Percentiles rank a stretch among this genome's conserved stretches.
These are phyloP conservation scores for Aspergillus egyptiacus DNA, from an alignment of 495 filamentous ascomycete species.

Conservation along the genomic window DNA sequence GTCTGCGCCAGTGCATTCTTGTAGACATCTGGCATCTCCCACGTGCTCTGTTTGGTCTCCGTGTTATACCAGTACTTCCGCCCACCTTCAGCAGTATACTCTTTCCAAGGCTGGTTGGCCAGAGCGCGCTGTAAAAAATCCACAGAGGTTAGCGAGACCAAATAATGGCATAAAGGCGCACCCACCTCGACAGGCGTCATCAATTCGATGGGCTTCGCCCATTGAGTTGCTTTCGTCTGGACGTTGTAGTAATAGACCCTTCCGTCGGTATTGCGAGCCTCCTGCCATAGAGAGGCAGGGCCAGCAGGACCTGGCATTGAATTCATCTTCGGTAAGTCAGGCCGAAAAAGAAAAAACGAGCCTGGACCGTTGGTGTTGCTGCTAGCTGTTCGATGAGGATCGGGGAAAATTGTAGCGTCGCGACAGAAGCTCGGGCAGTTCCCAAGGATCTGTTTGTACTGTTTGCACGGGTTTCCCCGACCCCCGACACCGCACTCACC, in stretches of 20 bases:
- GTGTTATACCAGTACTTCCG: slow-evolving; percentile 92
- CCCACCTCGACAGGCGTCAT: slow-evolving; percentile 83
- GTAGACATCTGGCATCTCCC: slow-evolving; percentile 88
- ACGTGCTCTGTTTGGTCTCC: slow-evolving; percentile 85
- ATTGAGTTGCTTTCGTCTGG: slow-evolving; percentile 82
- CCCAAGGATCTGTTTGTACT: slow-evolving; percentile 23
- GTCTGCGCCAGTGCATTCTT: slow-evolving; percentile 62
- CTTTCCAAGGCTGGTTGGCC: slow-evolving; percentile 83
- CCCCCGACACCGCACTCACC: background rate
- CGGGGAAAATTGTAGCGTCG: slow-evolving; percentile 19
- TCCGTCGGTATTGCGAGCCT: slow-evolving; percentile 77
- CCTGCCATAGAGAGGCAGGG: slow-evolving; percentile 64
- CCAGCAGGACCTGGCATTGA: slow-evolving; percentile 50
- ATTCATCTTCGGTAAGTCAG: no score
- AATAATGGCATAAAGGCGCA: slow-evolving; percentile 1
- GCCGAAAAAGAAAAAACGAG: slow-evolving; percentile 2
- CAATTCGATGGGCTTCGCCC: slow-evolving; percentile 85
- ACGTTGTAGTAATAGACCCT: slow-evolving; percentile 91
- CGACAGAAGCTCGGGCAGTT: slow-evolving; percentile 16
- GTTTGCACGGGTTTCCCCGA: slow-evolving; percentile 24
- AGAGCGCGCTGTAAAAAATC: slow-evolving; percentile 58
- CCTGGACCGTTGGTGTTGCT: background rate
- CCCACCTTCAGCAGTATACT: slow-evolving; percentile 79
- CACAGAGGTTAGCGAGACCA: background rate
- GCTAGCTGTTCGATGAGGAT: slow-evolving; percentile 4